Conservation (phyloP, 257 asterid species). For the Ligustrum vulgare region DNA sequence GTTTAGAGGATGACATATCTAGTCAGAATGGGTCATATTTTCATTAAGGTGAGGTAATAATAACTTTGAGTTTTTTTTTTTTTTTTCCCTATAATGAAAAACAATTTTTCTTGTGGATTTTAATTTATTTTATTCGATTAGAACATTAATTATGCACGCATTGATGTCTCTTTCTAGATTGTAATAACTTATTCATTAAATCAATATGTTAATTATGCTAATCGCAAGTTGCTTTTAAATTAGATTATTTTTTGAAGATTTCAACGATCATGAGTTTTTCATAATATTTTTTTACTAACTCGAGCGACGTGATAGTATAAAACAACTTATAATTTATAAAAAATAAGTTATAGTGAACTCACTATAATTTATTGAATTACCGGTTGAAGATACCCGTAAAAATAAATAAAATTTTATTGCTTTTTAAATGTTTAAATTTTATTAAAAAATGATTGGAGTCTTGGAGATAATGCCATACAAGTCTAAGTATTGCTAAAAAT, state of each 20-base stretch:
- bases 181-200: neutral
- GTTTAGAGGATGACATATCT: no score
- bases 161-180: conserved; percentile 17
- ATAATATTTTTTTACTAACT: neutral
- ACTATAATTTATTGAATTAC: no score
- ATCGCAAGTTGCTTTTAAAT: conserved; percentile 22
- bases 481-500: no score
- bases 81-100: no score
- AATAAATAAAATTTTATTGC: no score
- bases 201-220: neutral
- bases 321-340: neutral
- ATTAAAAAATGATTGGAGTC: neutral
- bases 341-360: neutral
- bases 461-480: neutral
- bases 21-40: no score
- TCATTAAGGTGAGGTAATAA: no score
- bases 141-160: neutral
- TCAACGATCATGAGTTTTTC: conserved; percentile 24
- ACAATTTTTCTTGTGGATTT: no score
- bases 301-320: neutral
- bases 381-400: neutral
- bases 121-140: no score
- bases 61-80: no score
- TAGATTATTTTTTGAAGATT: conserved; percentile 21
- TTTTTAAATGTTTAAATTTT: no score